These are phyloP conservation scores for Panellus pusillus DNA, from an alignment of 768 basidiomycete species.

Conservation along the genomic window DNA sequence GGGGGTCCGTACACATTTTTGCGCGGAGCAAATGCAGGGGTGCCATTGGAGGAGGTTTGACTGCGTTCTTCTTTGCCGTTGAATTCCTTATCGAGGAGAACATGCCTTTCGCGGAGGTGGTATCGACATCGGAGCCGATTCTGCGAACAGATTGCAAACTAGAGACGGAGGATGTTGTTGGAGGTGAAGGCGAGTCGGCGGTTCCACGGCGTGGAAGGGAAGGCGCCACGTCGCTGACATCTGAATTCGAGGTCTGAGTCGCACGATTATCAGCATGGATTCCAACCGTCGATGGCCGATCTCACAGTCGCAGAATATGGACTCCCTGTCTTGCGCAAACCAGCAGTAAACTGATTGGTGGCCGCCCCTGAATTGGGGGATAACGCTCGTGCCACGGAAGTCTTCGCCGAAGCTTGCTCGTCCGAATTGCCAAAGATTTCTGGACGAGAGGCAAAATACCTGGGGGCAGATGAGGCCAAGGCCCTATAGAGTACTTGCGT, in stretches of 20 bases:
- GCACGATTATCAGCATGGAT: not conserved
- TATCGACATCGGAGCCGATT: constrained; percentile 58
- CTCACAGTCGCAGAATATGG: constrained; percentile 13
- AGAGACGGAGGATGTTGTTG: constrained; percentile 28
- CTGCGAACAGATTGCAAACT: constrained; percentile 33
- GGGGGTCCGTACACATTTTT: constrained; percentile 54
- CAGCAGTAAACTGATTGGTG: constrained; percentile 2
- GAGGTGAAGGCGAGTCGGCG: constrained; percentile 20
- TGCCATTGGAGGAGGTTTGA: not conserved
- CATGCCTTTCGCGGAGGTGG: constrained; percentile 48
- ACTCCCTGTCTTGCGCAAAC: constrained; percentile 9
- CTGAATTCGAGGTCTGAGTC: constrained; percentile 39
- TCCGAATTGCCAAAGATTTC: constrained; percentile 19
- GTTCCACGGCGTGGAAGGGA: constrained; percentile 24
- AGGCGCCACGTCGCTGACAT: constrained; percentile 37
- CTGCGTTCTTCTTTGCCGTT: constrained; percentile 29
- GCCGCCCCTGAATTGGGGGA: constrained; percentile 14
- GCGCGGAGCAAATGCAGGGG: constrained; percentile 44
- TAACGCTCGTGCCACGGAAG: constrained; percentile 16
- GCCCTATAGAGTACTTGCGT: not conserved
- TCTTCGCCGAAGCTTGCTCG: constrained; percentile 1
- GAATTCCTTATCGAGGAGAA: constrained; percentile 47
- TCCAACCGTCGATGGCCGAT: not conserved
- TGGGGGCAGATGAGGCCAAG: not conserved
- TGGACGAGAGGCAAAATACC: constrained; percentile 23